Conservation (phyloP, 331 rosid species). For the Stylosanthes scabra region DNA sequence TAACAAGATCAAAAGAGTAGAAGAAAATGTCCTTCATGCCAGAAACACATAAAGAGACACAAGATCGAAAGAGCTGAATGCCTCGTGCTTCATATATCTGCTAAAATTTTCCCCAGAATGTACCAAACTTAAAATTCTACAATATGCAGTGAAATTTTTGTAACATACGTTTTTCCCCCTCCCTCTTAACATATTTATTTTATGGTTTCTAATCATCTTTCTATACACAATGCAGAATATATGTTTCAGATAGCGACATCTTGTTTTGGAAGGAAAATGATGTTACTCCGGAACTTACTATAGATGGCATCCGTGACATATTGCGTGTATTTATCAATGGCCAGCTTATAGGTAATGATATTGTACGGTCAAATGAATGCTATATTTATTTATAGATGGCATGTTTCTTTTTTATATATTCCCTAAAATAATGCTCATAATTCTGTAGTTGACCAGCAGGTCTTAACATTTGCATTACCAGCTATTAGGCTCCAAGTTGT, state of each 20-base stretch:
- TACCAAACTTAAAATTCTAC: slow-evolving; percentile 26
- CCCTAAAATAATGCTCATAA: slow-evolving; percentile 16
- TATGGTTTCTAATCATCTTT: slow-evolving; percentile 29
- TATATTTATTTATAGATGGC: slow-evolving; percentile 19
- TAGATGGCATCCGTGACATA: slow-evolving; percentile 82
- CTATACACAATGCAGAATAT: slow-evolving; percentile 65
- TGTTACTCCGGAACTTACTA: slow-evolving; percentile 57
- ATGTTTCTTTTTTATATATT: slow-evolving; percentile 14
- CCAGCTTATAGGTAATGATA: slow-evolving; percentile 73
- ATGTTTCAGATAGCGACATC: slow-evolving; percentile 74
- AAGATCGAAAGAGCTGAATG: slow-evolving; percentile 15
- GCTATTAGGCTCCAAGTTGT: slow-evolving; percentile 3
- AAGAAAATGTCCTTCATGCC: neutral
- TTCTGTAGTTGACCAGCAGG: slow-evolving; percentile 28
- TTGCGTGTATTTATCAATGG: slow-evolving; percentile 79
- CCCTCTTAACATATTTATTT: slow-evolving; percentile 7
- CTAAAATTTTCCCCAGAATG: slow-evolving; percentile 4
- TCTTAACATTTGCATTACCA: slow-evolving; percentile 22
- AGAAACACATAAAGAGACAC: neutral
- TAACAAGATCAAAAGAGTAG: slow-evolving; percentile 9
- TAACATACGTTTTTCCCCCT: neutral
- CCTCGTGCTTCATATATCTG: slow-evolving; percentile 19
- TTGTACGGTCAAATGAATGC: slow-evolving; percentile 15
- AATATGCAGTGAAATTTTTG: slow-evolving; percentile 4
- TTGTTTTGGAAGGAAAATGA: slow-evolving; percentile 76